These are phyloP conservation scores for Colletotrichum spaethianum DNA, from an alignment of 2,329 filamentous ascomycete genomes.

Conservation along the genomic window DNA sequence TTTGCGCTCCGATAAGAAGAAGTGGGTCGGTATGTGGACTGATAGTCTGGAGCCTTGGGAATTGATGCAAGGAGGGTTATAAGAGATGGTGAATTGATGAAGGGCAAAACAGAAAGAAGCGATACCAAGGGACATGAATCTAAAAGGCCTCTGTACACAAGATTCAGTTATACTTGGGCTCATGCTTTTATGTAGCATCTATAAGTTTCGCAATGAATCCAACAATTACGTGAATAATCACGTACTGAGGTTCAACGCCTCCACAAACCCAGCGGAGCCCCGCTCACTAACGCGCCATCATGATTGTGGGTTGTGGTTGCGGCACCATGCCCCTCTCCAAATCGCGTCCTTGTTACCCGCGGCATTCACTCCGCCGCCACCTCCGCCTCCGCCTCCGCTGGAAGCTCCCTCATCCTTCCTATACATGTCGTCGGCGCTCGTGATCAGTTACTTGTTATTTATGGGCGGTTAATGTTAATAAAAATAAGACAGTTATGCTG, in stretches of 20 bases:
- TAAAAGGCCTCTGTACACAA: not conserved
- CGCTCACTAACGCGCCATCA: conserved; percentile 9
- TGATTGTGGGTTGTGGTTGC: not conserved
- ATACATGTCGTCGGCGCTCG: not conserved
- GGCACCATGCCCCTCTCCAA: not conserved
- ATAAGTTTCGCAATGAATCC: not conserved
- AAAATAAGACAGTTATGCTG: not conserved
- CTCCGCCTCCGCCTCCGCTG: conserved; percentile 23
- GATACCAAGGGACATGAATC: not conserved
- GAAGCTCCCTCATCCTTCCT: not conserved
- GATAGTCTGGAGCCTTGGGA: not conserved
- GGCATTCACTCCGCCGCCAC: conserved; percentile 31
- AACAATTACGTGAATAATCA: not conserved
- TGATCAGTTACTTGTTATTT: not conserved
- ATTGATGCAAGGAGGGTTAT: too few species aligned
- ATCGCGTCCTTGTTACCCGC: not conserved
- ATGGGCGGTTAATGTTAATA: not conserved
- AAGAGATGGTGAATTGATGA: not conserved
- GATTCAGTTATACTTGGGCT: not conserved
- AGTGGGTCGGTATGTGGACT: not conserved
- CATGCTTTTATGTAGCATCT: conserved; percentile 11
- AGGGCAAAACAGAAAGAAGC: not conserved
- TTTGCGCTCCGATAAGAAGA: conserved; percentile 4
- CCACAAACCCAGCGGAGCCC: conserved; percentile 21
- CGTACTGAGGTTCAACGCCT: not conserved